Evolutionary conservation across 768 basidiomycete species (phyloP), one percentile per base, ranked within the genome.

Genomic region (Cystobasidiopsis lactophilus): DNA sequence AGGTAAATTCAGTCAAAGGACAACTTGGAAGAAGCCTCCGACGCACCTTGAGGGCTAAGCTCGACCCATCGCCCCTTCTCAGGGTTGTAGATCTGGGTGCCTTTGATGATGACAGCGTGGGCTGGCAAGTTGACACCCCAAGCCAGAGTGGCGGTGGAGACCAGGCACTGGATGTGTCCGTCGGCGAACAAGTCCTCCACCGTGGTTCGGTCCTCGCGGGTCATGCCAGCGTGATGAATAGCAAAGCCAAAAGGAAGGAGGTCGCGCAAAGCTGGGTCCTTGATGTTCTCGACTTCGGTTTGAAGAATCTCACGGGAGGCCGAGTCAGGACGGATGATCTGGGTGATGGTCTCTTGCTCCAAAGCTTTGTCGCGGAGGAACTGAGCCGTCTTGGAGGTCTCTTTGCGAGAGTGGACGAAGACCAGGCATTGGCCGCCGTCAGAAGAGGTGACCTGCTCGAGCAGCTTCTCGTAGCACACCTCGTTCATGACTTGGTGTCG

Each of bases 111-210:
- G 68, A 95, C 91, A 7, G 85, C 82, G 58, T 96, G 93, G 1
- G 89, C 91, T 2, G 93, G 93, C 0, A 96, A 70, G 64, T 98
- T 98, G 68, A 98, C 91, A 70, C 91, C 93, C 93, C 93, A 98
- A 0, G 93, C 93, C 35, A 98, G 78, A 2, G 91, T 96, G 3
- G 93, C 93, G 0, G 93, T 98, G 65, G 85, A 93, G 40, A 93
- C 85, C 24, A 98, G 72, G 0, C 96, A 89, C 64, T 91, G 88
- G 29, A 98, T 73, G 23, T 83, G 78, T 0, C 88, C 85, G 47
- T 91, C 85, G 10, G 77, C 77, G 65, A 98, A 98, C 10, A 96
- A 73, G 56, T 89, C 91, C 66, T 98, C 93, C 19, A 95, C 86
- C 10, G 83, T 74, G 10, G 76, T 78, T 63, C 93, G 80, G 56